These are phyloP conservation scores for Amphirosellinia nigrospora DNA, from an alignment of 495 filamentous ascomycete species.

Conservation along the genomic window DNA sequence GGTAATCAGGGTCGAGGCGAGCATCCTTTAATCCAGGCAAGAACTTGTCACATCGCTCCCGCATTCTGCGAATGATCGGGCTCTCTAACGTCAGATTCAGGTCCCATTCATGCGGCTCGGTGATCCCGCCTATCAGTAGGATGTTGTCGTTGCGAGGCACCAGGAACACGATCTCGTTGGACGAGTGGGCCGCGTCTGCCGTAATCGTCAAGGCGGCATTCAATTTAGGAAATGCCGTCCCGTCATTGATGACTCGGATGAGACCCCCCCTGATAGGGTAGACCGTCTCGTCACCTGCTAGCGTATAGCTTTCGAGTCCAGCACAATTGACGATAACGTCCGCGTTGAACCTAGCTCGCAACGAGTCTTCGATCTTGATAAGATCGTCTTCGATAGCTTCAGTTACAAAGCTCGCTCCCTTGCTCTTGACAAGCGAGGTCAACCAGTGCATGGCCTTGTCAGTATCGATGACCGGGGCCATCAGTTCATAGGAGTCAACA, in stretches of 20 bases:
- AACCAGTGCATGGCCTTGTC: constrained; percentile 55
- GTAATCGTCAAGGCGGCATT: constrained; percentile 49
- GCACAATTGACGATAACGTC: constrained; percentile 57
- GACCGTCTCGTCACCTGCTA: constrained; percentile 47
- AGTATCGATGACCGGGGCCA: constrained; percentile 59
- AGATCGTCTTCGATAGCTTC: constrained; percentile 50
- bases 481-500: constrained; percentile 55
- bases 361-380: constrained; percentile 44
- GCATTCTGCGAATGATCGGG: constrained; percentile 51
- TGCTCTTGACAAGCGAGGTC: constrained; percentile 49
- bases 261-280: constrained; percentile 56
- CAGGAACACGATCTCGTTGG: constrained; percentile 56
- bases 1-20: constrained; percentile 50
- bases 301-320: constrained; percentile 45
- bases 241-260: constrained; percentile 59
- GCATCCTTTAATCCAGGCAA: constrained; percentile 52
- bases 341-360: constrained; percentile 45
- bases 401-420: constrained; percentile 52
- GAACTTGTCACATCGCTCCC: constrained; percentile 52
- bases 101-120: constrained; percentile 47
- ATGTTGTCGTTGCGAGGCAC: constrained; percentile 60
- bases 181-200: constrained; percentile 41
- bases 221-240: constrained; percentile 54
- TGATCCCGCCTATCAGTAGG: constrained; percentile 53
- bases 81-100: constrained; percentile 51